A percentile compares a stretch with the other conserved stretches of the same genome.
Evolutionary conservation across 2,329 filamentous ascomycete genomes (phyloP).

Genomic region (Colletotrichum agaves): DNA sequence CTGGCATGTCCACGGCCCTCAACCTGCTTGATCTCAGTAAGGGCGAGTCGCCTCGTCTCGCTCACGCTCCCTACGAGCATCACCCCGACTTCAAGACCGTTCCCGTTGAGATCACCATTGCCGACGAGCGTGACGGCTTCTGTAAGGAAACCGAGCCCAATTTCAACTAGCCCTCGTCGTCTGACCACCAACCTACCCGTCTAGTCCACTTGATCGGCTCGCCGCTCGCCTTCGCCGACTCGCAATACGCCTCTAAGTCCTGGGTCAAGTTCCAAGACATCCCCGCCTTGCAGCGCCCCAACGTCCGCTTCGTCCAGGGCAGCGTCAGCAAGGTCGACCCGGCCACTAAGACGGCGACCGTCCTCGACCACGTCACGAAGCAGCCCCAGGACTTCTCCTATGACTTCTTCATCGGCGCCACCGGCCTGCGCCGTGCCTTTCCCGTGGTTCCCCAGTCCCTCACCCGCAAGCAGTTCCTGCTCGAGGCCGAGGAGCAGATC

Average conservation of each 20-base stretch:
- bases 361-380: conserved; percentile 60
- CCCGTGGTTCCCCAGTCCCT: conserved; percentile 78
- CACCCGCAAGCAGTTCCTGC: conserved; percentile 69
- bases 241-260: conserved; percentile 70
- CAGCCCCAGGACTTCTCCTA: conserved; percentile 62
- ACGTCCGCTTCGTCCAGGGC: conserved; percentile 74
- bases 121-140: conserved; percentile 85
- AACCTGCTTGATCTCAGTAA: conserved; percentile 75
- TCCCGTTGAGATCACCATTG: conserved; percentile 75
- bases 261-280: conserved; percentile 78
- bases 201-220: conserved; percentile 80
- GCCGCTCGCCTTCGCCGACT: conserved; percentile 75
- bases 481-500: conserved; percentile 71
- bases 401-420: conserved; percentile 80
- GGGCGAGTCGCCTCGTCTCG: conserved; percentile 62
- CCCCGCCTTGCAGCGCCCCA: conserved; percentile 70
- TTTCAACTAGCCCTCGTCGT: background rate
- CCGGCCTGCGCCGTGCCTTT: conserved; percentile 76
- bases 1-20: conserved; percentile 73
- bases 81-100: conserved; percentile 57
- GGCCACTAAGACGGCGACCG: conserved; percentile 66
- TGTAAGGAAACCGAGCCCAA: conserved; percentile 63
- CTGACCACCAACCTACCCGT: conserved; percentile 18
- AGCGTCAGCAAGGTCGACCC: conserved; percentile 70
- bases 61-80: conserved; percentile 50